Evolutionary conservation across 352 stramenopile species (phyloP), one percentile per base, ranked within the genome.

Genomic region (Globisporangium lucens): DNA sequence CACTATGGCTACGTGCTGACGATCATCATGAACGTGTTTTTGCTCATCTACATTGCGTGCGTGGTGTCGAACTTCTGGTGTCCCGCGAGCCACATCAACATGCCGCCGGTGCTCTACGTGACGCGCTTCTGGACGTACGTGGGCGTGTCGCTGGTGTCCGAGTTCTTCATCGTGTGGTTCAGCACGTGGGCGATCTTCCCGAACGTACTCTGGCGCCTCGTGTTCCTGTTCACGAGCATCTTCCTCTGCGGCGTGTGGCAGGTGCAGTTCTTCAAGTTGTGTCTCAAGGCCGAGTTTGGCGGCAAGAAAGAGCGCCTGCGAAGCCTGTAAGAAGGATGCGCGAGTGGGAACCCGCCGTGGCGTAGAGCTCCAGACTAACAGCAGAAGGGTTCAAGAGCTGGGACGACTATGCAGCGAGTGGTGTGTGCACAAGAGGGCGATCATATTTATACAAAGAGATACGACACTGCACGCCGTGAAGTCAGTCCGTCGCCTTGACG

Each of bases 11-110:
- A 91, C 68, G 74, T 76, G 53, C 74, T 94, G 51, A 90, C 80
- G 66, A 85, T 92, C 62, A 67, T 91, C 60, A 89, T 90, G 80
- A 89, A 94, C 71, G 76, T 92, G 4, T 86, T 92, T 60, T 67
- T 94, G 68, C 79, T 90, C 56, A 80, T 94, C 55, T 94, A 89
- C 63, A 77, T 77, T 17, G 84, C 83, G 55, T 92, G 84, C 57
- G 80, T 90, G 49, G 73, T 93, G 38, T 94, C 87, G 35, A 92
- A 91, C 74, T 94, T 92, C 63, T 94, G 84, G 84, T 77, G 78
- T 29, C 79, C 78, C 9, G 56, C 72, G 43, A 67, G 73, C 35
- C 68, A 78, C 27, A 66, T 91, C 27, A 82, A 75, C 27, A 92
- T 93, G 79, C 84, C 84, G 15, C 83, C 82, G 4, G 77, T 93